phyloP scores from a whole-genome alignment of 2,329 filamentous ascomycete species.

The Trichoderma semiorbis region DNA sequence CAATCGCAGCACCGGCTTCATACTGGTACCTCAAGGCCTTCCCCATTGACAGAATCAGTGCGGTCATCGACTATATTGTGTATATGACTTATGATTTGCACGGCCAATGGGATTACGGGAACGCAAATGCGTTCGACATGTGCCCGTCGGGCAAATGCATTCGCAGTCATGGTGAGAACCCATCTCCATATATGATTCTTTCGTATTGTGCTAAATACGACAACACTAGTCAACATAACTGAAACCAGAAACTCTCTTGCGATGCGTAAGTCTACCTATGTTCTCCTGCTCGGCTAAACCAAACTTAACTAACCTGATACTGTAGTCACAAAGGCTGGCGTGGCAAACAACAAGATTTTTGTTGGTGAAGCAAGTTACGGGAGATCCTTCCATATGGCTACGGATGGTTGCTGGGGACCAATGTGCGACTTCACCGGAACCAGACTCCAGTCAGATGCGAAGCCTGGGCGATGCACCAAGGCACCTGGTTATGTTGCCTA shows the following conservation, averaged over 20 bases:
- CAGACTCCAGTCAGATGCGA: not conserved
- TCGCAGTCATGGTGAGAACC: not conserved
- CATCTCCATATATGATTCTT: not conserved
- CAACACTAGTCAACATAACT: not conserved
- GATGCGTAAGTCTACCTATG: not conserved
- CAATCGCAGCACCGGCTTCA: slow-evolving; percentile 37
- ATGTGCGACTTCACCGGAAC: not conserved
- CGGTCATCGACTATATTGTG: slow-evolving; percentile 31
- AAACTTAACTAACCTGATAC: not conserved
- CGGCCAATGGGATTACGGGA: slow-evolving; percentile 24
- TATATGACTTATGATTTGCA: slow-evolving; percentile 36
- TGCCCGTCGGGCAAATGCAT: slow-evolving; percentile 13
- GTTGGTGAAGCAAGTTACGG: not conserved
- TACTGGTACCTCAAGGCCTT: slow-evolving; percentile 37
- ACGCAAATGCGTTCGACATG: slow-evolving; percentile 24
- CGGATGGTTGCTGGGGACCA: not conserved
- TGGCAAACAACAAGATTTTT: not conserved
- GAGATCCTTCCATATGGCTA: not conserved
- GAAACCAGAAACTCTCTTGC: not conserved
- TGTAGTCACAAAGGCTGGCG: slow-evolving; percentile 33
- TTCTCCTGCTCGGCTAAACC: not conserved
- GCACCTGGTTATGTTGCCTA: not conserved
- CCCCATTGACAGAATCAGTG: slow-evolving; percentile 32
- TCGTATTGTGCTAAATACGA: not conserved
- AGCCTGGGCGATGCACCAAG: not conserved